Evolutionary conservation across 148 eudicot genomes (phyloP), one percentile per base, ranked within the genome.

Genomic region (Silene conica): DNA sequence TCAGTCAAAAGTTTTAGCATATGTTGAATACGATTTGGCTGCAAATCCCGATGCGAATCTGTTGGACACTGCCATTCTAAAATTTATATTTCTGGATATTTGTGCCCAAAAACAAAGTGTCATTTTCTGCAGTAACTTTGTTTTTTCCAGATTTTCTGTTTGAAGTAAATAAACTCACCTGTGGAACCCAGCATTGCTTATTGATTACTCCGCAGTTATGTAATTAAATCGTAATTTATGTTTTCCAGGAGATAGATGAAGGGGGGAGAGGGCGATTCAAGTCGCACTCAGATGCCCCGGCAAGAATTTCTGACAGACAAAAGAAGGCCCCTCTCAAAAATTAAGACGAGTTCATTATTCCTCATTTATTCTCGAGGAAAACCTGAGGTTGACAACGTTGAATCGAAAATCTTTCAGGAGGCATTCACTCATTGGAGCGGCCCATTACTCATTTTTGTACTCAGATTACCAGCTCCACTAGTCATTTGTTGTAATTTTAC

Each of bases 211-310:
- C 0, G 43, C 7, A 38, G 43, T 38, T 38, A 0, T 62, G 66
- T 34, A 18, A 3, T 67, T 20, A 69, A 69, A 50, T 22, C 0
- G n/a, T 15, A 48, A 38, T 62, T 66, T 60, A 50, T 50, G 25
- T 68, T 67, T 25, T 63, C 12, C 91, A 92, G 96, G 99, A 90
- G 77, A 92, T 70, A 82, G 99, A 92, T 22, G 96, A 82, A 69
- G 96, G 88, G 63, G 99, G 96, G 43, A 90, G 86, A 81, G 99
- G 99, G 2, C 89, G 99, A 74, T 95, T 95, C 85, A 95, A 95
- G 77, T 92, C 97, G 10, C 99, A 95, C 81, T 81, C 97, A 45
- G 90, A 78, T 71, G 97, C 81, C 41, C 96, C 96, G 13, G 86
- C 90, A 16, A 87, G 96, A 73, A 95, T 95, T 76, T 82, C 96